Percentiles rank a stretch among this genome's conserved stretches.
These are phyloP conservation scores for Ananas comosus DNA, from an alignment of 176 grass and related monocot species.

Conservation along the genomic window DNA sequence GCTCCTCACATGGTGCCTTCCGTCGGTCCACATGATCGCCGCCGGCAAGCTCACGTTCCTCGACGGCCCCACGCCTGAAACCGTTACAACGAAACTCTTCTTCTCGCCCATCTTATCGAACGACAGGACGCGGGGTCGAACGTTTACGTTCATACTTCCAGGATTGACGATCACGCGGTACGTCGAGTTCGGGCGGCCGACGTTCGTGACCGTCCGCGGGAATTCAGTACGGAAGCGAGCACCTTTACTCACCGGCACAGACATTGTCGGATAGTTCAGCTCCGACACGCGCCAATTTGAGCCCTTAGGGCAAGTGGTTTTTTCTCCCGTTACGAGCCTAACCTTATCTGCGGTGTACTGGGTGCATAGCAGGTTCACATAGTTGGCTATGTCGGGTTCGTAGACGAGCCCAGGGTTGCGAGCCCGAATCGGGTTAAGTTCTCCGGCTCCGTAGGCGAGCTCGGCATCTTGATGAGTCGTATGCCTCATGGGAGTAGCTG, in stretches of 20 bases:
- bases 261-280: conserved; percentile 53
- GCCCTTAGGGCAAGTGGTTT: too few relatives aligned
- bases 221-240: conserved; percentile 18
- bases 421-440: conserved; percentile 19
- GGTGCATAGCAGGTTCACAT: conserved; percentile 32
- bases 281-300: too few relatives aligned
- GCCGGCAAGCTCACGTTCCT: background rate
- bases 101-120: conserved; percentile 11
- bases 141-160: background rate
- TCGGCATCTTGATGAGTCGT: conserved; percentile 20
- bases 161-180: conserved; percentile 11
- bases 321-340: conserved; percentile 2
- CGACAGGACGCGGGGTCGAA: conserved; percentile 11
- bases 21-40: conserved; percentile 13
- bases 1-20: conserved; percentile 11
- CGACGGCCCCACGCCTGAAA: background rate
- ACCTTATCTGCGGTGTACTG: conserved; percentile 32
- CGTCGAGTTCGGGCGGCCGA: conserved; percentile 2
- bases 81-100: background rate
- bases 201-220: conserved; percentile 41
- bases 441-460: conserved; percentile 32
- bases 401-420: conserved; percentile 29
- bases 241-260: background rate
- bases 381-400: conserved; percentile 21
- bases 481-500: conserved; percentile 38